phyloP scores from a whole-genome alignment of 768 basidiomycete genomes.

The Calocybe indica region DNA sequence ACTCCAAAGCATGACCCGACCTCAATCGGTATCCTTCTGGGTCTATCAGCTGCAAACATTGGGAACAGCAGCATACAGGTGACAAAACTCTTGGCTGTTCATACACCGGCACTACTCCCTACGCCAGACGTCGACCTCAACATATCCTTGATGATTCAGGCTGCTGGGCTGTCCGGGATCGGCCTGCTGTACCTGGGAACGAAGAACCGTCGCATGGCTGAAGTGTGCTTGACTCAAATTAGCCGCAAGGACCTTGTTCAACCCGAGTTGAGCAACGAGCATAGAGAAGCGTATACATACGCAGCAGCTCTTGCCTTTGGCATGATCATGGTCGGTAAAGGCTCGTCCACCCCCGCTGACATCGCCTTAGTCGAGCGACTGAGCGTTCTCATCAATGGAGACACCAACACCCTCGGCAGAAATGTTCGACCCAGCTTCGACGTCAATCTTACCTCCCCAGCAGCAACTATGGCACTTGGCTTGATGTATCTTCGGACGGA shows the following conservation, averaged over 20 bases:
- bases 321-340: conserved; percentile 93
- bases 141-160: conserved; percentile 84
- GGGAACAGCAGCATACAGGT: conserved; percentile 84
- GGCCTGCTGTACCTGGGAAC: conserved; percentile 89
- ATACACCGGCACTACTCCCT: conserved; percentile 89
- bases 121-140: conserved; percentile 85
- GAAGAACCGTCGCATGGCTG: conserved; percentile 85
- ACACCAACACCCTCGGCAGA: conserved; percentile 38
- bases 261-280: conserved; percentile 80
- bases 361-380: conserved; percentile 61
- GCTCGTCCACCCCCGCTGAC: conserved; percentile 75
- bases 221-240: conserved; percentile 84
- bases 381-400: conserved; percentile 72
- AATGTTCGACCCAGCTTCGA: conserved; percentile 54
- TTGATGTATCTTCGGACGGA: conserved; percentile 90
- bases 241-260: conserved; percentile 71
- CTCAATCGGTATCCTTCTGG: conserved; percentile 88
- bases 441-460: conserved; percentile 85
- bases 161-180: conserved; percentile 80
- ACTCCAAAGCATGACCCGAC: conserved; percentile 96
- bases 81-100: conserved; percentile 87
- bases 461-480: conserved; percentile 84
- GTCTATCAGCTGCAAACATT: conserved; percentile 86
- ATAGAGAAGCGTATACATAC: conserved; percentile 89
- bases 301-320: conserved; percentile 89